These are phyloP conservation scores for Schizosaccharomyces japonicus DNA, from an alignment of 805 yeast species.

Conservation along the genomic window DNA sequence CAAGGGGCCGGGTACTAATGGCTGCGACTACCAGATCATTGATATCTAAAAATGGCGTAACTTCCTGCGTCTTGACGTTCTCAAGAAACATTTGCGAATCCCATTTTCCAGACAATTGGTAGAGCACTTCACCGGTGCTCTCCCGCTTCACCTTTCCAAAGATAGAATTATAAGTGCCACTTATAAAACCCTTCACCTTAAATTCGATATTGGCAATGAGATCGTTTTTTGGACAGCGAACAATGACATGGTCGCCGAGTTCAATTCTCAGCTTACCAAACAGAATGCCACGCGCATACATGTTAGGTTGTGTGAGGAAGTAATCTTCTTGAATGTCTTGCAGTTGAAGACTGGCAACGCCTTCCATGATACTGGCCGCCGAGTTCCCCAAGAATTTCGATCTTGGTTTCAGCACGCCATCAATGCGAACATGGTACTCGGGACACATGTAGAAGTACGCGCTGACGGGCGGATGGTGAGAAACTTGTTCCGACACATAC, in stretches of 20 bases:
- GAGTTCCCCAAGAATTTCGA: slow-evolving; percentile 84
- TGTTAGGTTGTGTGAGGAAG: slow-evolving; percentile 78
- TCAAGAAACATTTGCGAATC: slow-evolving; percentile 58
- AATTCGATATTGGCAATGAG: slow-evolving; percentile 67
- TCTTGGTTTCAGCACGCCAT: slow-evolving; percentile 69
- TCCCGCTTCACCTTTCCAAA: slow-evolving; percentile 42
- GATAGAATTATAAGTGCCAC: slow-evolving; percentile 78
- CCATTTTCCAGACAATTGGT: slow-evolving; percentile 75
- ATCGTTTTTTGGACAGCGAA: slow-evolving; percentile 36
- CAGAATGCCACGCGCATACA: slow-evolving; percentile 79
- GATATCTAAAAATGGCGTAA: slow-evolving; percentile 37
- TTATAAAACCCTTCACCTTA: slow-evolving; percentile 79
- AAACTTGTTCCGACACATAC: slow-evolving; percentile 80
- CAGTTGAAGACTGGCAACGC: slow-evolving; percentile 43
- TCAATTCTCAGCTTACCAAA: slow-evolving; percentile 80
- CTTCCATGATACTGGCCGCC: slow-evolving; percentile 94
- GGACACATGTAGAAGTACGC: slow-evolving; percentile 79
- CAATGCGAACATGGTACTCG: slow-evolving; percentile 54
- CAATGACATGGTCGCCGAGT: slow-evolving; percentile 72
- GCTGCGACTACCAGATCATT: slow-evolving; percentile 24
- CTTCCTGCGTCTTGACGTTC: slow-evolving; percentile 25
- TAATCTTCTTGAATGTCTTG: slow-evolving; percentile 46
- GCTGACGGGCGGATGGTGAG: slow-evolving; percentile 96
- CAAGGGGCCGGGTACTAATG: slow-evolving; percentile 56
- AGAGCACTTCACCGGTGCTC: slow-evolving; percentile 30